phyloP scores from a whole-genome alignment of 2,329 filamentous ascomycete species.

The Xylaria sp. region DNA sequence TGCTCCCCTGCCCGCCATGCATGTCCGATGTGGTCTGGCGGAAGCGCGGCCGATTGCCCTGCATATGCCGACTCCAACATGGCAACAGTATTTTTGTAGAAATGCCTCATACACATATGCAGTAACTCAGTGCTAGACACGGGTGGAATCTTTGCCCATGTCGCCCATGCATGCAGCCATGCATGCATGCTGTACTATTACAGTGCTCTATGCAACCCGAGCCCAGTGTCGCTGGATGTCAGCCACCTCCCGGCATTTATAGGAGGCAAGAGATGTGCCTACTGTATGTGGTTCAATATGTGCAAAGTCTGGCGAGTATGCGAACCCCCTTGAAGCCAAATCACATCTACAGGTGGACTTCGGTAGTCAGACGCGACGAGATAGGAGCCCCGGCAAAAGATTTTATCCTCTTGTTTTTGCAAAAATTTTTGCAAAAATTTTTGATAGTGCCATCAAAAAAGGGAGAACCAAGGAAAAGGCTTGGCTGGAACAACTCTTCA shows the following conservation, averaged over 20 bases:
- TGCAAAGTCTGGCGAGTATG: too few relatives aligned
- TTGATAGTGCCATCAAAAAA: too few relatives aligned
- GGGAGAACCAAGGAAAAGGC: too few relatives aligned
- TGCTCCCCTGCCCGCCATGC: constrained; percentile 16
- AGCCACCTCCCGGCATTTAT: constrained; percentile 17
- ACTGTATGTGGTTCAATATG: too few relatives aligned
- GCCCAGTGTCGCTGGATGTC: constrained; percentile 20
- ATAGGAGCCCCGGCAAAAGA: too few relatives aligned
- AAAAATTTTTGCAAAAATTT: too few relatives aligned
- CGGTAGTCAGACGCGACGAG: too few relatives aligned
- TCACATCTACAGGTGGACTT: too few relatives aligned
- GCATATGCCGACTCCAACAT: constrained; percentile 27
- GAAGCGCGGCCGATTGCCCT: constrained; percentile 28
- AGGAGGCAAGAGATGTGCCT: not conserved
- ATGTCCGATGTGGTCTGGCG: constrained; percentile 22
- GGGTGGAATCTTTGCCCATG: constrained; percentile 16
- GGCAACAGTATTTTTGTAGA: constrained; percentile 17
- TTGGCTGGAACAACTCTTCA: too few relatives aligned
- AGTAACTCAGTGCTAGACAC: constrained; percentile 11
- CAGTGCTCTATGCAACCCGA: constrained; percentile 26
- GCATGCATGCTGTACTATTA: not conserved
- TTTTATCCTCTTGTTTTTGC: too few relatives aligned
- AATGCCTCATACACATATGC: constrained; percentile 30
- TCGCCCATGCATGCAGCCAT: constrained; percentile 18
- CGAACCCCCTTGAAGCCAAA: too few relatives aligned